A percentile compares a stretch with the other conserved stretches of the same genome.
These are phyloP conservation scores for Protomyces pachydermus DNA, from an alignment of 1,139 yeast species.

Conservation along the genomic window DNA sequence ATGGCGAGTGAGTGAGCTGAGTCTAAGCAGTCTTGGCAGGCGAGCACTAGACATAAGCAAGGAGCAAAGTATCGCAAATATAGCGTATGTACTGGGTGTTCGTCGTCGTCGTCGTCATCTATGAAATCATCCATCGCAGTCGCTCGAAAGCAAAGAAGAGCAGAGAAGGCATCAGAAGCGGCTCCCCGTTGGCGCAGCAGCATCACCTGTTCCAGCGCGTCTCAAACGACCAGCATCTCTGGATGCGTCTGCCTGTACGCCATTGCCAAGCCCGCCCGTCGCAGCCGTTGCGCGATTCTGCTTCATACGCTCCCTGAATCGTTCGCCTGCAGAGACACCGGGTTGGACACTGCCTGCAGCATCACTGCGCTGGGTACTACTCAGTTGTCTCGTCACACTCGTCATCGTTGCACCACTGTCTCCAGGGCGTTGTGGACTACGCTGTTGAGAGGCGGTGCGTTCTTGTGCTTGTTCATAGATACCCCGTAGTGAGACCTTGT, in stretches of 20 bases:
- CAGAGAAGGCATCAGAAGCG: background rate
- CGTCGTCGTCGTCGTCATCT: too few relatives aligned
- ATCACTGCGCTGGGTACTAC: background rate
- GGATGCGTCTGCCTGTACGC: too few relatives aligned
- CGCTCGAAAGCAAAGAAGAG: too few relatives aligned
- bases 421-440: background rate
- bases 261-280: background rate
- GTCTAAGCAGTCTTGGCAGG: too few relatives aligned
- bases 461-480: constrained; percentile 26
- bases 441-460: constrained; percentile 7
- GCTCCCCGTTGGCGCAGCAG: background rate
- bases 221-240: too few relatives aligned
- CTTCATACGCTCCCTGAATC: constrained; percentile 24
- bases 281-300: background rate
- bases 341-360: background rate
- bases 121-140: too few relatives aligned
- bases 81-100: too few relatives aligned
- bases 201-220: too few relatives aligned
- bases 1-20: too few relatives aligned
- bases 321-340: constrained; percentile 20
- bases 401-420: background rate
- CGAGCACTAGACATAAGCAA: too few relatives aligned
- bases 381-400: background rate
- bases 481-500: constrained; percentile 15
- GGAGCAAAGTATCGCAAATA: too few relatives aligned